phyloP scores from a whole-genome alignment of 2,329 filamentous ascomycete species.

The Diaporthe citrichinensis region DNA sequence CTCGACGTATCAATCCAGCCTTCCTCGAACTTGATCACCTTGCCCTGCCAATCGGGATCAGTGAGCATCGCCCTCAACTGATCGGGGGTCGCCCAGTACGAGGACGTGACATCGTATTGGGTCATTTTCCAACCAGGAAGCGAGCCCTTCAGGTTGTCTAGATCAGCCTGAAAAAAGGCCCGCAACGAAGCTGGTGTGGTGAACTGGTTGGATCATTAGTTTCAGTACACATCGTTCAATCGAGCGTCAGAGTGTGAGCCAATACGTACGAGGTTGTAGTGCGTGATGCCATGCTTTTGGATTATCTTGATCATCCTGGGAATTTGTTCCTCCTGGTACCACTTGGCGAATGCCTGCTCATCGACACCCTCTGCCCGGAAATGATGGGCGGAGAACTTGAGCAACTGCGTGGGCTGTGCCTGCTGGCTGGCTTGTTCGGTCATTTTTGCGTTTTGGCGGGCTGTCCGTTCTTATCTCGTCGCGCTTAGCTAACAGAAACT shows the following conservation, averaged over 20 bases:
- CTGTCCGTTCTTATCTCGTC: neutral
- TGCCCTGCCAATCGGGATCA: conserved; percentile 10
- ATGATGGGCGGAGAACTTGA: conserved; percentile 10
- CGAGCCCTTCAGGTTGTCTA: neutral
- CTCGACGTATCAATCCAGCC: conserved; percentile 15
- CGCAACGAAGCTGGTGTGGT: conserved; percentile 3
- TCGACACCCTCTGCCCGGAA: conserved; percentile 14
- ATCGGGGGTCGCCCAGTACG: conserved; percentile 9
- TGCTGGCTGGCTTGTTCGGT: conserved; percentile 8
- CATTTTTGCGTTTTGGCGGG: neutral
- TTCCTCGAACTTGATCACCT: conserved; percentile 7
- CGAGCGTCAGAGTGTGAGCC: neutral
- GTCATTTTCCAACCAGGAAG: conserved; percentile 19
- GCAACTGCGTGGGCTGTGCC: neutral
- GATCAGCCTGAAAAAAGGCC: neutral
- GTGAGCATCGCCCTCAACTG: conserved; percentile 13
- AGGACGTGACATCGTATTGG: neutral
- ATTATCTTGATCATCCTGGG: conserved; percentile 1
- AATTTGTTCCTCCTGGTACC: conserved; percentile 12
- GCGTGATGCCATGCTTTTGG: neutral
- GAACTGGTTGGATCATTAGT: neutral
- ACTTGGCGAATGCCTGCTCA: conserved; percentile 15
- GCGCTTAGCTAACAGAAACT: neutral
- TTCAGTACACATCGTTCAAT: neutral
- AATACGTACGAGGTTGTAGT: conserved; percentile 3